Conservation (phyloP, 2,329 filamentous ascomycete genomes). For the Madurella mycetomatis region DNA sequence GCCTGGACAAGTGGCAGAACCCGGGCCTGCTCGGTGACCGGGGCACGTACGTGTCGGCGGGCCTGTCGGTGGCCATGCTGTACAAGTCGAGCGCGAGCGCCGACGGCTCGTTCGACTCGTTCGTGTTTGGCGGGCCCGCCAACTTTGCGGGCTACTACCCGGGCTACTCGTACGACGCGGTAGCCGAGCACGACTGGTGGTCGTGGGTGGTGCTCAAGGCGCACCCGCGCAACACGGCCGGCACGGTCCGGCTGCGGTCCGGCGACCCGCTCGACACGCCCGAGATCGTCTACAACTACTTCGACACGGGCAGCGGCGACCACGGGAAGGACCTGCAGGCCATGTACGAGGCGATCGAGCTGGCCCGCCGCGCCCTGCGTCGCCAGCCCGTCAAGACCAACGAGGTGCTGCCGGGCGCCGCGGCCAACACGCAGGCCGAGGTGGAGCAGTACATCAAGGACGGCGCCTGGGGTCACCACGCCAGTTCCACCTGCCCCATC, state of each 20-base stretch:
- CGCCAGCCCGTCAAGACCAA: conserved; percentile 21
- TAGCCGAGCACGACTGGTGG: conserved; percentile 37
- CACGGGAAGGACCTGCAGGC: conserved; percentile 48
- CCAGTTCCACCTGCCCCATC: conserved; percentile 53
- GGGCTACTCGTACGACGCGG: conserved; percentile 30
- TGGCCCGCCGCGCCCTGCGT: conserved; percentile 43
- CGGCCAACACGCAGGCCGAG: conserved; percentile 16
- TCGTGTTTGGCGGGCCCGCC: conserved; percentile 37
- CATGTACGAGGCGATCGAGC: conserved; percentile 50
- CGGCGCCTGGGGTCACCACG: conserved; percentile 54
- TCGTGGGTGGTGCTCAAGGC: conserved; percentile 52
- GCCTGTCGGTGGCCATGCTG: conserved; percentile 27
- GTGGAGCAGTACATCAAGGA: conserved; percentile 35
- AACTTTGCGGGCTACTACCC: conserved; percentile 40
- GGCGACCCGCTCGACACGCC: conserved; percentile 61
- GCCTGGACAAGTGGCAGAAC: conserved; percentile 29
- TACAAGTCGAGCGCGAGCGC: conserved; percentile 22
- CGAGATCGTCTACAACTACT: conserved; percentile 59
- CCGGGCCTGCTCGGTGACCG: conserved; percentile 38
- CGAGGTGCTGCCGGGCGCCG: conserved; percentile 22
- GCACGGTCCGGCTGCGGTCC: conserved; percentile 57
- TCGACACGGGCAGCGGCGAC: conserved; percentile 46
- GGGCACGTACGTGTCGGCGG: conserved; percentile 28
- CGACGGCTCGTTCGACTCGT: conserved; percentile 33
- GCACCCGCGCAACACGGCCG: conserved; percentile 58